Percentiles rank a stretch among this genome's conserved stretches.
These are phyloP conservation scores for Spatholobus suberectus DNA, from an alignment of 306 rosid genomes.

Conservation along the genomic window DNA sequence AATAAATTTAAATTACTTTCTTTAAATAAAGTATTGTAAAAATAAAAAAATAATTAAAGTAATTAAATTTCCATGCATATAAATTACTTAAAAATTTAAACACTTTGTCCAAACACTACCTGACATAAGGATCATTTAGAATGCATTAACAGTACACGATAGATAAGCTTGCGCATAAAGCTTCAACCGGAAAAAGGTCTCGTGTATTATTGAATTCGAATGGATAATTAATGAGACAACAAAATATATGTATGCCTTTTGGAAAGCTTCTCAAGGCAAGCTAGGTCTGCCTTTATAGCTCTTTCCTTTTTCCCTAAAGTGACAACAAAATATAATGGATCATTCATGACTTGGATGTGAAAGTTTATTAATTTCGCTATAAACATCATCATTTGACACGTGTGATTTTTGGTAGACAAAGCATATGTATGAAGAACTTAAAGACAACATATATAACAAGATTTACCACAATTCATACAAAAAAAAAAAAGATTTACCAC, in stretches of 20 bases:
- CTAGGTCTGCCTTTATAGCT: conserved; percentile 51
- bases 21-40: background rate
- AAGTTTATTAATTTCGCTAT: conserved; percentile 42
- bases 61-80: background rate
- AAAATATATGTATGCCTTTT: conserved; percentile 23
- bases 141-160: background rate
- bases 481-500: background rate
- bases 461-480: background rate
- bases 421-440: background rate
- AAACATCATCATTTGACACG: conserved; percentile 29
- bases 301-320: conserved; percentile 49
- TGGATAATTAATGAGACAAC: conserved; percentile 34
- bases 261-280: conserved; percentile 43
- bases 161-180: conserved; percentile 23
- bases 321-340: conserved; percentile 56
- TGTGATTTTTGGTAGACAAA: background rate
- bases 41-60: background rate
- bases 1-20: background rate
- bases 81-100: background rate
- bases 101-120: background rate
- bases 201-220: conserved; percentile 27
- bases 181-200: background rate
- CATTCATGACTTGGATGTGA: conserved; percentile 50
- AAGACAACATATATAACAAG: conserved; percentile 20
- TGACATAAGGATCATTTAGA: background rate